Percentiles rank a stretch among this genome's conserved stretches.
Evolutionary conservation across 2,329 filamentous ascomycete genomes (phyloP).

Genomic region (Phaeosphaeriaceae sp.): DNA sequence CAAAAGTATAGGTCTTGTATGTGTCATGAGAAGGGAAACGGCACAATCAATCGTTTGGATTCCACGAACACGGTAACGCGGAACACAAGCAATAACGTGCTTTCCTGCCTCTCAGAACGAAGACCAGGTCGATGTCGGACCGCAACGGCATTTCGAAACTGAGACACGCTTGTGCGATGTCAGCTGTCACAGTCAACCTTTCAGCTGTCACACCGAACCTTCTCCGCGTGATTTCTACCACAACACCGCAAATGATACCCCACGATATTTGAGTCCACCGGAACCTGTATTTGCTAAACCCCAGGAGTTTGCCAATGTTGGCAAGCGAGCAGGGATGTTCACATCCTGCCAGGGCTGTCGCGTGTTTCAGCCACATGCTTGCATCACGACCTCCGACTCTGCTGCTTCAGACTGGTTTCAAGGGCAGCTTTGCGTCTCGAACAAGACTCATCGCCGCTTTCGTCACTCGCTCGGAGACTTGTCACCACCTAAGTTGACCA

Average conservation of each 20-base stretch:
- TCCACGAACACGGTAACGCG: not conserved
- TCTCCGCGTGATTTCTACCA: no score
- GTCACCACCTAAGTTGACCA: not conserved
- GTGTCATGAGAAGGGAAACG: not conserved
- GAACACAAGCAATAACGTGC: no score
- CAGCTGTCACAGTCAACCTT: not conserved
- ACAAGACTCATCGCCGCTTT: not conserved
- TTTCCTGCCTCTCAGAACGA: not conserved
- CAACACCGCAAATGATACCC: not conserved
- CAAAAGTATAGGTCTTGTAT: not conserved
- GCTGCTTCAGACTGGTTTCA: constrained; percentile 25
- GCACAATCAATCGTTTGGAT: not conserved
- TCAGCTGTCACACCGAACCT: not conserved
- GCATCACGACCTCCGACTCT: constrained; percentile 11
- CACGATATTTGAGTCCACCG: not conserved
- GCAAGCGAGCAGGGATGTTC: not conserved
- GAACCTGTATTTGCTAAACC: not conserved
- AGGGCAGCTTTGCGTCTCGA: constrained; percentile 3
- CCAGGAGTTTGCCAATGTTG: not conserved
- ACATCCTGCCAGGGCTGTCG: constrained; percentile 16
- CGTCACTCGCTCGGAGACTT: constrained; percentile 4
- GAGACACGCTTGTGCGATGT: not conserved
- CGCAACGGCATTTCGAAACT: not conserved
- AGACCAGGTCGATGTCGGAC: not conserved
- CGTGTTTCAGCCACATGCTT: constrained; percentile 20